Evolutionary conservation across 139 green algal species (phyloP).

Genomic region (Marvania coccoides): DNA sequence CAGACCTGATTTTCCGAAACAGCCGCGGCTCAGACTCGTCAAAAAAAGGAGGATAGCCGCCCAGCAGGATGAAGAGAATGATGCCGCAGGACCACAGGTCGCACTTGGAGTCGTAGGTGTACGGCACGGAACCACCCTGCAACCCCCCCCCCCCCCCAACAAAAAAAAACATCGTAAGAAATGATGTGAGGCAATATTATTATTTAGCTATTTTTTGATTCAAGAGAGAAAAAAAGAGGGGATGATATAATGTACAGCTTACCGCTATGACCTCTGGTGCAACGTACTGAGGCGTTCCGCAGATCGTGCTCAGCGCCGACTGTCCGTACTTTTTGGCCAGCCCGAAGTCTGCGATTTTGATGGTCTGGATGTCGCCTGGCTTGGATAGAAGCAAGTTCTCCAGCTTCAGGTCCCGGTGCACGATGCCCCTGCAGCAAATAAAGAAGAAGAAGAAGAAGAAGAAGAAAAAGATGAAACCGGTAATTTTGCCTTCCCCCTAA

Average conservation of each 20-base stretch:
- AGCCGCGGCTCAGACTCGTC: slow-evolving; percentile 79
- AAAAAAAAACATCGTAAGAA: too few relatives aligned
- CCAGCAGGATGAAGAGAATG: slow-evolving; percentile 82
- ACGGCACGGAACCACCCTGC: not conserved
- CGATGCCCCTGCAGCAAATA: slow-evolving; percentile 43
- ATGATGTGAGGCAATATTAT: not conserved
- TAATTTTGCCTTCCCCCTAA: not conserved
- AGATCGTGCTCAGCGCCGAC: slow-evolving; percentile 68
- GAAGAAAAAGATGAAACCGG: not conserved
- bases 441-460: not conserved
- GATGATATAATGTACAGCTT: not conserved
- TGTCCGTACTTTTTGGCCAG: slow-evolving; percentile 62
- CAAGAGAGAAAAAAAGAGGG: not conserved
- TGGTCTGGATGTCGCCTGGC: slow-evolving; percentile 53
- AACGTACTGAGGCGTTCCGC: slow-evolving; percentile 88
- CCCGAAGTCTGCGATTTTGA: slow-evolving; percentile 83
- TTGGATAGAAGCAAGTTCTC: slow-evolving; percentile 85
- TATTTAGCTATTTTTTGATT: not conserved
- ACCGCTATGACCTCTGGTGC: slow-evolving; percentile 84
- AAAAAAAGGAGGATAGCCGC: slow-evolving; percentile 87
- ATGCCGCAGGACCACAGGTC: slow-evolving; percentile 67
- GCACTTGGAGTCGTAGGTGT: slow-evolving; percentile 42
- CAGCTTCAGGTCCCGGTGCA: slow-evolving; percentile 88
- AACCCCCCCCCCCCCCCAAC: too few relatives aligned
- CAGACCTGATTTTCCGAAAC: slow-evolving; percentile 77